A percentile compares a stretch with the other conserved stretches of the same genome.
phyloP scores from a whole-genome alignment of 78 protist genomes.

The Abeoforma whisleri region DNA sequence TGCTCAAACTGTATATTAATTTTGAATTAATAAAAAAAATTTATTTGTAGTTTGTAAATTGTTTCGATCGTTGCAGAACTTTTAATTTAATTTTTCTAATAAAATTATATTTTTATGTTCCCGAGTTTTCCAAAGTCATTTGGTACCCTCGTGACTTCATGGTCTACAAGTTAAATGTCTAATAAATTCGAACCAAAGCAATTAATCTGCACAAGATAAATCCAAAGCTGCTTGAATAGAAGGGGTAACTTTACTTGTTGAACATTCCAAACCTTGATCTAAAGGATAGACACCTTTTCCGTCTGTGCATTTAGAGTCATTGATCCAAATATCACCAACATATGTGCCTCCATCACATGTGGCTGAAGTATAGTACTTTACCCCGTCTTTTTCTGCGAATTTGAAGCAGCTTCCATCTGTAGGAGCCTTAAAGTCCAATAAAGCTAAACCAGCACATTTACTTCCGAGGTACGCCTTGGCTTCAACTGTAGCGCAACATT shows the following conservation, averaged over 20 bases:
- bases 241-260: not conserved
- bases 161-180: too few relatives aligned
- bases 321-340: not conserved
- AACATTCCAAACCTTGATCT: slow-evolving; percentile 10
- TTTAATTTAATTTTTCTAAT: too few relatives aligned
- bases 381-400: slow-evolving; percentile 1
- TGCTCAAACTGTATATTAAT: too few relatives aligned
- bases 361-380: not conserved
- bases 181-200: not conserved
- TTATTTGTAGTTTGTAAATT: too few relatives aligned
- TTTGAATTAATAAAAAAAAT: too few relatives aligned
- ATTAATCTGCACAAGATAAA: not conserved
- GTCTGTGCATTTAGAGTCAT: not conserved
- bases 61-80: too few relatives aligned
- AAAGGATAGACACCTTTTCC: slow-evolving; percentile 12
- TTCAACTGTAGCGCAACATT: slow-evolving; percentile 14
- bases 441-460: not conserved
- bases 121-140: too few relatives aligned
- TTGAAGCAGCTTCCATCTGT: not conserved
- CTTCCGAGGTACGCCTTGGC: slow-evolving; percentile 15
- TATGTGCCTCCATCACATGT: slow-evolving; percentile 12
- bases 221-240: not conserved
- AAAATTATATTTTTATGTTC: too few relatives aligned
- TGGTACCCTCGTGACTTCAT: too few relatives aligned
- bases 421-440: slow-evolving; percentile 8